These are phyloP conservation scores for Cyclaneusma minus DNA, from an alignment of 2,329 filamentous ascomycete genomes.

Conservation along the genomic window DNA sequence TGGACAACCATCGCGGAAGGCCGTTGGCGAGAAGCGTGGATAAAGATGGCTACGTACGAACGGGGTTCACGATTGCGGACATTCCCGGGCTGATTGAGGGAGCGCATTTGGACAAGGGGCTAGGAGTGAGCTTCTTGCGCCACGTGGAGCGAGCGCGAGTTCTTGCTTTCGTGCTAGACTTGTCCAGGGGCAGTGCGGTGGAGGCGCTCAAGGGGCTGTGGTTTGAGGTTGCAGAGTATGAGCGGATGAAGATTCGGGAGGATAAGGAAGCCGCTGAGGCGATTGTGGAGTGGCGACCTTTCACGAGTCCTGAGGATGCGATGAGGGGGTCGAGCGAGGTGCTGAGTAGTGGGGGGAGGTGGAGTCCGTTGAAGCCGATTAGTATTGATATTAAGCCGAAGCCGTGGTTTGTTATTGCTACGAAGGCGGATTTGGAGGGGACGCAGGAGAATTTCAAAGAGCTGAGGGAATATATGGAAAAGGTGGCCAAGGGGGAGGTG, in stretches of 20 bases:
- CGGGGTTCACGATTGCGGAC: constrained; percentile 83
- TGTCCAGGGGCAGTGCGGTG: constrained; percentile 66
- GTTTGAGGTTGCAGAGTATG: constrained; percentile 82
- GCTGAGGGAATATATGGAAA: constrained; percentile 55
- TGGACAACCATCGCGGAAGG: constrained; percentile 73
- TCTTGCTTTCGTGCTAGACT: constrained; percentile 84
- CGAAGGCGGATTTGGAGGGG: constrained; percentile 71
- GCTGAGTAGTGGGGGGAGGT: no score
- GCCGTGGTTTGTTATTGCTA: constrained; percentile 92
- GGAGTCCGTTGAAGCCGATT: constrained; percentile 12
- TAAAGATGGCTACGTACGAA: constrained; percentile 40
- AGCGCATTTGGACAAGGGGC: constrained; percentile 78
- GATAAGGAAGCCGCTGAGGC: constrained; percentile 52
- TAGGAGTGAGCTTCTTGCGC: constrained; percentile 81
- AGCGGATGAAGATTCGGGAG: constrained; percentile 48
- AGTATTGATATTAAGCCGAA: constrained; percentile 56
- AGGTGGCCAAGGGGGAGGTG: constrained; percentile 43
- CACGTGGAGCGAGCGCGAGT: constrained; percentile 91
- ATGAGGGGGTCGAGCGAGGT: not conserved
- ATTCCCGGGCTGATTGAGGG: constrained; percentile 89
- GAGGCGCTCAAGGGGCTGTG: constrained; percentile 67
- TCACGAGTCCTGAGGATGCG: constrained; percentile 26
- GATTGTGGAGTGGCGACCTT: constrained; percentile 42
- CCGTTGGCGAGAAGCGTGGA: constrained; percentile 31
- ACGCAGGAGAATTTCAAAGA: constrained; percentile 64